phyloP scores from a whole-genome alignment of 2,329 filamentous ascomycete genomes.

The Basipetospora chlamydospora region DNA sequence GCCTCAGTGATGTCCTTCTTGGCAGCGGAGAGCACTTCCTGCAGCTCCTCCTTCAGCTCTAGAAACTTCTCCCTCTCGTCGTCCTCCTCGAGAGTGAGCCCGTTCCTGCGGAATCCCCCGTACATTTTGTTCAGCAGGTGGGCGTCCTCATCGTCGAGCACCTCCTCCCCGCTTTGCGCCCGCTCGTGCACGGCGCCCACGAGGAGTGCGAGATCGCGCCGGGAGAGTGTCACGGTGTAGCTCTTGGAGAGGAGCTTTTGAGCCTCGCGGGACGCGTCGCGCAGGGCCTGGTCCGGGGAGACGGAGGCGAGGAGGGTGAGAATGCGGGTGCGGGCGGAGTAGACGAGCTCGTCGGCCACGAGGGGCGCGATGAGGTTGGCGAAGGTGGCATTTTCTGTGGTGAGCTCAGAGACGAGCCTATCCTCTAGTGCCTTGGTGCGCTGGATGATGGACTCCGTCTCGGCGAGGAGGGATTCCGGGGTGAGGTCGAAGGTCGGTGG shows the following conservation, averaged over 20 bases:
- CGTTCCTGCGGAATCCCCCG: slow-evolving; percentile 14
- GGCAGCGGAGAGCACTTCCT: slow-evolving; percentile 12
- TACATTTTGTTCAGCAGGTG: slow-evolving; percentile 14
- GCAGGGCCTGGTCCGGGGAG: slow-evolving; percentile 11
- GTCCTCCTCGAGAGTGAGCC: slow-evolving; percentile 12
- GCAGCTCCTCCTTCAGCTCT: slow-evolving; percentile 12
- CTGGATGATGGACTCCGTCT: slow-evolving; percentile 20
- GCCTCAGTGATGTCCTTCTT: slow-evolving; percentile 13
- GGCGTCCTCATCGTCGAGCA: slow-evolving; percentile 11
- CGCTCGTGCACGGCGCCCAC: slow-evolving; percentile 12
- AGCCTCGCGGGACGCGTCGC: slow-evolving; percentile 14
- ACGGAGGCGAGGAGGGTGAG: slow-evolving; percentile 14
- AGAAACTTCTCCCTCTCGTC: slow-evolving; percentile 8
- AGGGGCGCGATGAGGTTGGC: slow-evolving; percentile 11
- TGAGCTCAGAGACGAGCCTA: slow-evolving; percentile 9
- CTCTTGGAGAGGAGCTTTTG: slow-evolving; percentile 12
- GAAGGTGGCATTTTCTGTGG: slow-evolving; percentile 11
- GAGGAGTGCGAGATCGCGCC: slow-evolving; percentile 12
- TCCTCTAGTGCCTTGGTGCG: slow-evolving; percentile 11
- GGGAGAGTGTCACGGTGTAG: slow-evolving; percentile 10
- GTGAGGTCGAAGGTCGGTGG: slow-evolving; percentile 11
- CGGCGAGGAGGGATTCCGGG: slow-evolving; percentile 8
- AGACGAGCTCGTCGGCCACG: slow-evolving; percentile 11
- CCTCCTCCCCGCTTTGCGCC: slow-evolving; percentile 7
- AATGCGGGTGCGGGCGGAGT: slow-evolving; percentile 8